A percentile compares a stretch with the other conserved stretches of the same genome.
phyloP scores from a whole-genome alignment of 441 rosid species.

The Gossypium armourianum region DNA sequence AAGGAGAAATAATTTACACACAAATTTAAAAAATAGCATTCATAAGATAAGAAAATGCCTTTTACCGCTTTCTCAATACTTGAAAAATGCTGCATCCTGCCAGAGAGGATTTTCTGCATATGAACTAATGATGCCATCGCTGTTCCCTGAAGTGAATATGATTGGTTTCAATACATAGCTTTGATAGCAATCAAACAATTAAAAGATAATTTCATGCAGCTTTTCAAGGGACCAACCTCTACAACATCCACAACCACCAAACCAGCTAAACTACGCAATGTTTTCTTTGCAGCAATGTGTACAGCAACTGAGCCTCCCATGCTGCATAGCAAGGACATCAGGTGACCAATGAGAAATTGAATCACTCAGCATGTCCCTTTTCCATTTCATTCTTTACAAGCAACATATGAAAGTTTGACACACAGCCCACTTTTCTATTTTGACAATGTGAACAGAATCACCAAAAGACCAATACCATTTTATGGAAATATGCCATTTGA shows the following conservation, averaged over 20 bases:
- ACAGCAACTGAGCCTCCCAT: conserved; percentile 99
- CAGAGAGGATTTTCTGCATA: conserved; percentile 80
- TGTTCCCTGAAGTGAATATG: conserved; percentile 56
- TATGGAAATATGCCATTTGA: not conserved
- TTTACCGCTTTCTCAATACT: conserved; percentile 77
- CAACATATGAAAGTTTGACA: not conserved
- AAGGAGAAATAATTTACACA: not conserved
- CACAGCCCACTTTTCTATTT: not conserved
- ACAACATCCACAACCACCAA: conserved; percentile 76
- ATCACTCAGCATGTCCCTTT: not conserved
- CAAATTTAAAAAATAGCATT: not conserved
- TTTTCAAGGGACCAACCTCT: conserved; percentile 45
- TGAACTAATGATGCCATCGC: conserved; percentile 84
- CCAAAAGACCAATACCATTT: not conserved
- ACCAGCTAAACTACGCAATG: conserved; percentile 61
- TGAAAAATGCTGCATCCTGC: conserved; percentile 80
- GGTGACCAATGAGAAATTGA: not conserved
- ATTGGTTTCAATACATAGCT: conserved; percentile 12
- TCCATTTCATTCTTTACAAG: not conserved
- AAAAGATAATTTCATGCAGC: conserved; percentile 6
- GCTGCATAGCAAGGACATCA: conserved; percentile 31
- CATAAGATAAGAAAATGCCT: conserved; percentile 6
- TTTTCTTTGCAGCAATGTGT: conserved; percentile 78
- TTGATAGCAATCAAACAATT: conserved; percentile 14
- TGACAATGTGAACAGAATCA: not conserved